phyloP scores from a whole-genome alignment of 805 yeast genomes.

The Candida pseudofarinosa region DNA sequence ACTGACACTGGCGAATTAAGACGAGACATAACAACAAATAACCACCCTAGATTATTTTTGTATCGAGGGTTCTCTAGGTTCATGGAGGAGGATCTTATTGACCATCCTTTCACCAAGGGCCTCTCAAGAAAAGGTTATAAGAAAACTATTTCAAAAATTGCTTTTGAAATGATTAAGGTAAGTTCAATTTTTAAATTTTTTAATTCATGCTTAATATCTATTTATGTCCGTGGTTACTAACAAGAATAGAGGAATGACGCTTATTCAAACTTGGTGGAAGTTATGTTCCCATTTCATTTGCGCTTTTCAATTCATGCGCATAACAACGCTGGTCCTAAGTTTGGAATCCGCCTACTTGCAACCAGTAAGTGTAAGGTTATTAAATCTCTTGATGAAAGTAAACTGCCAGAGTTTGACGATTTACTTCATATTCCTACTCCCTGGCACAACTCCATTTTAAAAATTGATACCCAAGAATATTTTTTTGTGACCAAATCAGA shows the following conservation, averaged over 20 bases:
- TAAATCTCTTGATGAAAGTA: constrained; percentile 38
- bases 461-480: constrained; percentile 31
- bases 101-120: constrained; percentile 33
- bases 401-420: constrained; percentile 43
- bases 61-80: constrained; percentile 57
- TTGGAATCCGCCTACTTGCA: constrained; percentile 47
- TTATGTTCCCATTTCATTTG: constrained; percentile 55
- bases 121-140: constrained; percentile 47
- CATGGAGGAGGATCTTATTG: constrained; percentile 54
- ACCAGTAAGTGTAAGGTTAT: constrained; percentile 43
- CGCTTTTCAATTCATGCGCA: constrained; percentile 63
- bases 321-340: constrained; percentile 56
- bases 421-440: constrained; percentile 63
- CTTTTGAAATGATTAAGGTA: constrained; percentile 58
- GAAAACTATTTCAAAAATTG: constrained; percentile 48
- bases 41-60: constrained; percentile 49
- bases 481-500: constrained; percentile 21
- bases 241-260: constrained; percentile 49
- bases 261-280: constrained; percentile 57
- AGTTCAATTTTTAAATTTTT: too few species aligned
- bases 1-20: constrained; percentile 33
- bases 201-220: not conserved
- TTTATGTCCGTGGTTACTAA: not conserved
- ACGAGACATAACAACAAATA: constrained; percentile 29
- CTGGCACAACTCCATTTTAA: constrained; percentile 57